Percentiles rank a stretch among this genome's conserved stretches.
Evolutionary conservation across 805 yeast species (phyloP).

Genomic region (Metschnikowia noctiluminum): DNA sequence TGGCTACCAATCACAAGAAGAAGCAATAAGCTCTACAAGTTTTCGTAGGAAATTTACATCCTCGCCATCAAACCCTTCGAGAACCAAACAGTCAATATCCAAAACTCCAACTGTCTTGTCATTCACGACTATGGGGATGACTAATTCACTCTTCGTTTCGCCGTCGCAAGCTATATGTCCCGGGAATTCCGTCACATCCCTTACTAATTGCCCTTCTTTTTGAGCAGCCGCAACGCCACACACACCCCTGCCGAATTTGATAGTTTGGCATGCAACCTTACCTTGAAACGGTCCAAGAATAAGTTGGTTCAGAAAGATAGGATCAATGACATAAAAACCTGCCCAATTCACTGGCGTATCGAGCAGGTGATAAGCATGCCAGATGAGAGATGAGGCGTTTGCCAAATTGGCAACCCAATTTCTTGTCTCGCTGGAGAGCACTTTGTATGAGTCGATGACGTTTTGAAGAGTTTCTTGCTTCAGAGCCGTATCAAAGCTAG

Average conservation of each 20-base stretch:
- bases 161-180: conserved; percentile 98
- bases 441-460: conserved; percentile 59
- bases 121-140: conserved; percentile 65
- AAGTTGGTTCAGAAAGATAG: conserved; percentile 39
- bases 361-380: conserved; percentile 80
- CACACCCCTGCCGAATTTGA: conserved; percentile 78
- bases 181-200: conserved; percentile 73
- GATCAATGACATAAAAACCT: conserved; percentile 72
- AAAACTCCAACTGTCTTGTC: conserved; percentile 64
- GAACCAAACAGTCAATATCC: conserved; percentile 75
- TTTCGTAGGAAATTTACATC: conserved; percentile 61
- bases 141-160: conserved; percentile 88
- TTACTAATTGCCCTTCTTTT: conserved; percentile 65
- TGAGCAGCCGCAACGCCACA: conserved; percentile 80
- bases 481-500: conserved; percentile 44
- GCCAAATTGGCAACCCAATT: conserved; percentile 92
- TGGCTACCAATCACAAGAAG: conserved; percentile 8
- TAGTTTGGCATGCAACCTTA: conserved; percentile 90
- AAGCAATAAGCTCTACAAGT: conserved; percentile 38
- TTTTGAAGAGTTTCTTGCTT: conserved; percentile 57
- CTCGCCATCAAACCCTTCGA: conserved; percentile 60
- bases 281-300: conserved; percentile 94
- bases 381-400: conserved; percentile 79
- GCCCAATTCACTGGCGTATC: conserved; percentile 77
- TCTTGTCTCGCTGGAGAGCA: conserved; percentile 56